Evolutionary conservation across 352 stramenopile species (phyloP).

Genomic region (Pythium grandisporangium): DNA sequence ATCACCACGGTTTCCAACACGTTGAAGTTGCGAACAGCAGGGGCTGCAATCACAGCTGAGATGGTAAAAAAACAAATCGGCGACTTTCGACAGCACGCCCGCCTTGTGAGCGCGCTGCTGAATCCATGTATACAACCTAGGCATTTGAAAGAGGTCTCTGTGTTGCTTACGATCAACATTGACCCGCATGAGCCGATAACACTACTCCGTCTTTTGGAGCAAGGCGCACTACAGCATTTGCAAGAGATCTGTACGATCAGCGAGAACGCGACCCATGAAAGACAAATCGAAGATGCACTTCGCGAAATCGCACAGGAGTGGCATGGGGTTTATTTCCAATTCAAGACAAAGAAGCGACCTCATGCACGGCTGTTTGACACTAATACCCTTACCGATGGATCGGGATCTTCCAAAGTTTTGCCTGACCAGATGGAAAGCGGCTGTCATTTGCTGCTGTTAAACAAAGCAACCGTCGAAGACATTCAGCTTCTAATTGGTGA

Average conservation of each 20-base stretch:
- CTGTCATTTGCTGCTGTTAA: no score
- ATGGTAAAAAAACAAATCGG: conserved; percentile 73
- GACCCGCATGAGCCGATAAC: conserved; percentile 43
- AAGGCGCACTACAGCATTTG: conserved; percentile 50
- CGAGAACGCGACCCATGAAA: conserved; percentile 51
- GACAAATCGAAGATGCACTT: conserved; percentile 46
- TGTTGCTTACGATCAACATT: conserved; percentile 31
- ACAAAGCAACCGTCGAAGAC: conserved; percentile 28
- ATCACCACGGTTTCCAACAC: conserved; percentile 48
- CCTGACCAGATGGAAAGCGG: no score
- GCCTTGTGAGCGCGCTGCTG: conserved; percentile 52
- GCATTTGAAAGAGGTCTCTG: conserved; percentile 49
- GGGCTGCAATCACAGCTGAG: conserved; percentile 54
- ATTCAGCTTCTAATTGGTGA: conserved; percentile 50
- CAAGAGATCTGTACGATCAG: conserved; percentile 45
- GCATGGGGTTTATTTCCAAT: conserved; percentile 25
- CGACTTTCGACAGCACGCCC: conserved; percentile 60
- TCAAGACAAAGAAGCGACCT: conserved; percentile 23
- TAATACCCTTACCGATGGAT: no score
- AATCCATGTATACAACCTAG: conserved; percentile 59
- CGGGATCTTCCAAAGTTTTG: no score
- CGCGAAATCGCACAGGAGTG: conserved; percentile 39
- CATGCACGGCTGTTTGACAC: no score
- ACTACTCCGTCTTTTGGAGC: conserved; percentile 62
- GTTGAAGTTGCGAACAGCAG: conserved; percentile 39